phyloP scores from a whole-genome alignment of 2,329 filamentous ascomycete species.

The Metarhizium guizhouense region DNA sequence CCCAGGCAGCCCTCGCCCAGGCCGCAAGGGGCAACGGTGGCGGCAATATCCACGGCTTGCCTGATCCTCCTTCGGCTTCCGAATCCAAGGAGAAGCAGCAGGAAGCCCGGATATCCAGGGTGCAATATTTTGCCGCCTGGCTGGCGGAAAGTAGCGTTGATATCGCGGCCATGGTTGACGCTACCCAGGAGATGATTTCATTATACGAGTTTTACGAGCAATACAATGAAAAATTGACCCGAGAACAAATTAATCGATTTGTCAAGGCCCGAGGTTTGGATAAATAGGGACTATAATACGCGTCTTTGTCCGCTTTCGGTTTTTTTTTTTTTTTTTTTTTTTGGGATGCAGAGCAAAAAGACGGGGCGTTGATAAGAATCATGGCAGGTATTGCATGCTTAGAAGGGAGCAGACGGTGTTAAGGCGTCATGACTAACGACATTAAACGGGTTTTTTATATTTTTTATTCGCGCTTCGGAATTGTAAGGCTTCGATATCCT shows the following conservation, averaged over 20 bases:
- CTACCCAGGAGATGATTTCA: slow-evolving; percentile 83
- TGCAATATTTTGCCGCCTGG: slow-evolving; percentile 64
- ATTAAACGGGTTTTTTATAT: neutral
- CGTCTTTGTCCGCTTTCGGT: too few species aligned
- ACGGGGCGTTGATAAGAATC: neutral
- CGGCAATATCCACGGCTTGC: slow-evolving; percentile 8
- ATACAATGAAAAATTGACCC: slow-evolving; percentile 50
- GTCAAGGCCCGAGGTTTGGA: slow-evolving; percentile 49
- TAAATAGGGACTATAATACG: slow-evolving; percentile 25
- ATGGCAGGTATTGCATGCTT: neutral
- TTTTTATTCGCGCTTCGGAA: neutral
- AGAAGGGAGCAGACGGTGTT: neutral
- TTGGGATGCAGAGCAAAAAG: neutral
- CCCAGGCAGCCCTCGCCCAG: slow-evolving; percentile 39
- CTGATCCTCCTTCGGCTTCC: slow-evolving; percentile 9
- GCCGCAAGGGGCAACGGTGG: slow-evolving; percentile 26
- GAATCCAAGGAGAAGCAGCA: slow-evolving; percentile 38
- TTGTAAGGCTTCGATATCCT: neutral
- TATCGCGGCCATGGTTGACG: slow-evolving; percentile 77
- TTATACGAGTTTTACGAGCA: slow-evolving; percentile 66
- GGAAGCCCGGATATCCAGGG: slow-evolving; percentile 52
- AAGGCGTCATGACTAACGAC: neutral
- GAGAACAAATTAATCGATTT: slow-evolving; percentile 50
- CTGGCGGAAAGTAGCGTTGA: slow-evolving; percentile 80
- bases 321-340: neutral